Evolutionary conservation across 371 early-diverging fungal species (phyloP), one percentile per base, ranked within the genome.

Genomic region (Dinochytrium kinnereticum): DNA sequence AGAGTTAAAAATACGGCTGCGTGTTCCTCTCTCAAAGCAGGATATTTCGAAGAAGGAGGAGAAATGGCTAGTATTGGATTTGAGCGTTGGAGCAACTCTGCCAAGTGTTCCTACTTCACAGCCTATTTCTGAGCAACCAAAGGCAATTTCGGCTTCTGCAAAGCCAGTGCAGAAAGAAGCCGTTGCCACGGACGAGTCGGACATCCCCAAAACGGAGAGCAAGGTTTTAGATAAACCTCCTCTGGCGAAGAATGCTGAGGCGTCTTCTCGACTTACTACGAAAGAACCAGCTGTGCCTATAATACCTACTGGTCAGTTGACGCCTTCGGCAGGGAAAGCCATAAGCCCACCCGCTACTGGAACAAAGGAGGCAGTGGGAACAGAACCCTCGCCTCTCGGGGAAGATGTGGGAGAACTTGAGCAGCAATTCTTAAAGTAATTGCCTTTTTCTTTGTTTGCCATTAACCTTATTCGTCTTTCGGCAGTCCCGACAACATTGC

Each of bases 401-500:
- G 64, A 61, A 36, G 81, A 81, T 59, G 64, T 78, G 13, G 83
- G 81, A 17, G 71, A 65, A 53, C 19, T 80, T 34, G 78, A 81
- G 51, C n/a, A 80, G 0, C 49, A 75, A 24, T 84, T 81, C 57
- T 39, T 76, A 24, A 82, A 71, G 81, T 83, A 75, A 72, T 55
- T 21, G 13, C 26, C 10, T 13, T 53, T n/a, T 5, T 53, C 5
- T 15, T 26, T n/a, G 5, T 53, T 15, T 53, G 13, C 13, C 55
- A 13, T 53, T 53, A 15, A 21, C n/a, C 44, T 13, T 0, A 37
- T 1, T 36, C 24, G 44, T 17, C 65, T 67, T 53, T 39, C 31
- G 51, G 51, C 71, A 92, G 93, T 74, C 88, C 91, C 28, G 95
- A 94, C 49, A 70, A 70, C 55, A 82, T 94, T 69, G 89, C 89